Conservation (phyloP, 306 rosid genomes). For the Cicer judaicum region DNA sequence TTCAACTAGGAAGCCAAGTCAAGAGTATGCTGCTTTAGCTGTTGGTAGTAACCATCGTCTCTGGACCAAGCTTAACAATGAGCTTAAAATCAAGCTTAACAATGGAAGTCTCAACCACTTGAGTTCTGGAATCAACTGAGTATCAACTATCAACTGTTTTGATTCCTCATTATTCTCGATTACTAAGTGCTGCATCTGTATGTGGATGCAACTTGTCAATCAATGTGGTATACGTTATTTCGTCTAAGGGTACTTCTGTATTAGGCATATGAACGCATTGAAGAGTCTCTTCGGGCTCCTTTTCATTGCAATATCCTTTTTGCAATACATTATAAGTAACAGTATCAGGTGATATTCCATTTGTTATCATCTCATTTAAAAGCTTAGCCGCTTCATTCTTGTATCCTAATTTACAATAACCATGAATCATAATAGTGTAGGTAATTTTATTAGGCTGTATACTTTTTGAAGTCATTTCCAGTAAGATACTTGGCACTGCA, state of each 20-base stretch:
- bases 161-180: constrained; percentile 44
- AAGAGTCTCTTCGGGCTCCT: constrained; percentile 52
- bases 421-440: constrained; percentile 73
- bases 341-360: constrained; percentile 63
- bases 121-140: constrained; percentile 19
- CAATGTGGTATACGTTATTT: constrained; percentile 58
- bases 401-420: constrained; percentile 71
- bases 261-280: constrained; percentile 50
- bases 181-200: constrained; percentile 41
- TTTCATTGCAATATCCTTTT: constrained; percentile 58
- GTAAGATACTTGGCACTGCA: constrained; percentile 47
- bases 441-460: constrained; percentile 69
- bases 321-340: constrained; percentile 57
- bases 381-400: constrained; percentile 62
- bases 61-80: constrained; percentile 14
- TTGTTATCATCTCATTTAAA: constrained; percentile 59
- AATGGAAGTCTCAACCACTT: constrained; percentile 33
- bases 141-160: constrained; percentile 35
- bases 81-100: constrained; percentile 35
- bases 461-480: constrained; percentile 56
- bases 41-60: constrained; percentile 5
- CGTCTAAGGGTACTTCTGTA: constrained; percentile 51
- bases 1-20: constrained; percentile 33
- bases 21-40: constrained; percentile 40
- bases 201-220: constrained; percentile 53